A percentile compares a stretch with the other conserved stretches of the same genome.
phyloP scores from a whole-genome alignment of 2,329 filamentous ascomycete species.

The Coniochaeta prunicola region DNA sequence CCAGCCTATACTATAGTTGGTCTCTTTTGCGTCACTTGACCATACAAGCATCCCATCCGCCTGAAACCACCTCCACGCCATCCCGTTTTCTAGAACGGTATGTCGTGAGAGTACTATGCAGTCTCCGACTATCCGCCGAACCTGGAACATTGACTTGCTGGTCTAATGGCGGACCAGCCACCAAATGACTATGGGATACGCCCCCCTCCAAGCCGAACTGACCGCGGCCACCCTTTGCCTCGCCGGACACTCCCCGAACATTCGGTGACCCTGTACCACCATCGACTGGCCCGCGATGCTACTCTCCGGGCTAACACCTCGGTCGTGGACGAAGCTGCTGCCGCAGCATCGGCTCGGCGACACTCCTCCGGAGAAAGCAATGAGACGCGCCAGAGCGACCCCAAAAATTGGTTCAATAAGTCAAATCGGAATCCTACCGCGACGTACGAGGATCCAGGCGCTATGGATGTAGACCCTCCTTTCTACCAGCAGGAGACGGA shows the following conservation, averaged over 20 bases:
- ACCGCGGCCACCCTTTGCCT: constrained; percentile 32
- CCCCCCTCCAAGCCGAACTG: constrained; percentile 13
- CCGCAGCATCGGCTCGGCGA: constrained; percentile 17
- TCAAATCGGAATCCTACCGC: constrained; percentile 43
- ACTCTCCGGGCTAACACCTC: constrained; percentile 8
- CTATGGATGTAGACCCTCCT: constrained; percentile 48
- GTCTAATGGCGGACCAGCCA: constrained; percentile 22
- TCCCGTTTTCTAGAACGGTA: background rate
- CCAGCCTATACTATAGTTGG: too few relatives aligned
- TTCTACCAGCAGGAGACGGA: constrained; percentile 48
- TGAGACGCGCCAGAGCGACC: constrained; percentile 40
- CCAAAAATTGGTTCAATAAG: constrained; percentile 46
- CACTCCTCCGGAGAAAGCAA: constrained; percentile 44
- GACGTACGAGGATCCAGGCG: constrained; percentile 27
- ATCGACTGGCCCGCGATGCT: constrained; percentile 36
- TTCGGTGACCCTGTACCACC: constrained; percentile 40
- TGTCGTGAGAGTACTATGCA: background rate
- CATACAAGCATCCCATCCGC: too few relatives aligned
- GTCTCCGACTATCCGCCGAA: background rate
- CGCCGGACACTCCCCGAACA: constrained; percentile 35
- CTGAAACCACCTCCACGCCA: too few relatives aligned
- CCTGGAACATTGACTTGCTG: background rate
- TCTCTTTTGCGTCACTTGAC: too few relatives aligned
- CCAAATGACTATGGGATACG: constrained; percentile 8
- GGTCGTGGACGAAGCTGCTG: constrained; percentile 5